Conservation (phyloP, 768 basidiomycete genomes). For the Amanita molliuscula region DNA sequence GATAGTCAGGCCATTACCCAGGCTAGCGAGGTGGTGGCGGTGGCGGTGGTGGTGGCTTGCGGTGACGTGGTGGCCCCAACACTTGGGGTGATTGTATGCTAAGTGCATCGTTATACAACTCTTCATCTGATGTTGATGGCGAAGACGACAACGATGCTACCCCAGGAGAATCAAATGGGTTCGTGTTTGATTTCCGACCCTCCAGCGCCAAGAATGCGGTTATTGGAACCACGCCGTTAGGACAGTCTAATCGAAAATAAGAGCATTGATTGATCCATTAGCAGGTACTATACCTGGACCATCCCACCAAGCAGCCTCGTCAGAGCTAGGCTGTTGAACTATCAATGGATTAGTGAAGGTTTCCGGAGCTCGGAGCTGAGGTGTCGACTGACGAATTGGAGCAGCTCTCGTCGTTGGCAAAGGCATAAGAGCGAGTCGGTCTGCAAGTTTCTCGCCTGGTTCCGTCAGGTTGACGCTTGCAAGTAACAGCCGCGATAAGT, state of each 20-base stretch:
- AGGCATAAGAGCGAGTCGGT: slow-evolving; percentile 53
- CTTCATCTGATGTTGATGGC: slow-evolving; percentile 79
- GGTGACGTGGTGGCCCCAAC: slow-evolving; percentile 36
- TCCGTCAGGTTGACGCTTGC: slow-evolving; percentile 51
- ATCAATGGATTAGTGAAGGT: slow-evolving; percentile 1
- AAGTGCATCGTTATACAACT: slow-evolving; percentile 66
- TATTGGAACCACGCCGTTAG: slow-evolving; percentile 42
- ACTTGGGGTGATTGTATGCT: slow-evolving; percentile 62
- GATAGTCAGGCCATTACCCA: neutral
- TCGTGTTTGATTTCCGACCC: slow-evolving; percentile 20
- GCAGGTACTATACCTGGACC: slow-evolving; percentile 38
- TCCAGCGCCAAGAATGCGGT: slow-evolving; percentile 24
- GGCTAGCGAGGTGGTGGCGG: slow-evolving; percentile 32
- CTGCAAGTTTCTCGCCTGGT: slow-evolving; percentile 60
- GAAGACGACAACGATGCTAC: slow-evolving; percentile 64
- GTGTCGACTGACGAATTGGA: slow-evolving; percentile 29
- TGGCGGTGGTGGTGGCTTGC: slow-evolving; percentile 32
- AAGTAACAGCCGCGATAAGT: slow-evolving; percentile 57
- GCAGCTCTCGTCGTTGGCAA: slow-evolving; percentile 28
- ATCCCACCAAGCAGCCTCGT: slow-evolving; percentile 75
- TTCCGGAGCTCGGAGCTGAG: neutral
- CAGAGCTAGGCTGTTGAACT: slow-evolving; percentile 85
- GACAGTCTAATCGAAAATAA: slow-evolving; percentile 33
- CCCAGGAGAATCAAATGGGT: slow-evolving; percentile 67
- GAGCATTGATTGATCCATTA: neutral